Evolutionary conservation across 176 grass and related monocot species (phyloP).

Genomic region (Tuctoria greenei): DNA sequence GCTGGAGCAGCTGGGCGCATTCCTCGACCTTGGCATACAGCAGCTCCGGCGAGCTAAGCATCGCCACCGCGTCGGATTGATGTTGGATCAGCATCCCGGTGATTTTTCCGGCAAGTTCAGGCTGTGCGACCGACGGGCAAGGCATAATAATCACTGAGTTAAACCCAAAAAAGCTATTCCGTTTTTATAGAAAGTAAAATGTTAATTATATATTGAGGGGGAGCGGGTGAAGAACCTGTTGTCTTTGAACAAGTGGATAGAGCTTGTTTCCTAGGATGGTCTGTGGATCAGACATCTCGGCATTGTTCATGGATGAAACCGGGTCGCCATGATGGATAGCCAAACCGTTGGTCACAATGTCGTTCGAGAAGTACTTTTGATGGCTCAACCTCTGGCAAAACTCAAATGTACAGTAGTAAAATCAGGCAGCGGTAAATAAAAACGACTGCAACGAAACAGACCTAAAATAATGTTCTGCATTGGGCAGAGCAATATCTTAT

Average conservation of each 20-base stretch:
- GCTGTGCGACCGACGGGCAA: conserved; percentile 38
- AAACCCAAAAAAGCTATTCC: neutral
- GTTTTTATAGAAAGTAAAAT: neutral
- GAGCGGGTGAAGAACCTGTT: conserved; percentile 28
- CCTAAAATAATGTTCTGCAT: no score
- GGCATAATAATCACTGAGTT: neutral
- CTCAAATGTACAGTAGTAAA: no score
- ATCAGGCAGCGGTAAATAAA: no score
- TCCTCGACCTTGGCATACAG: conserved; percentile 59
- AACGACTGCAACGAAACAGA: no score
- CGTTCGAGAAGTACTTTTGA: conserved; percentile 48
- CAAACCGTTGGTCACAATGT: conserved; percentile 39
- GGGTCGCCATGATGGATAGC: conserved; percentile 46
- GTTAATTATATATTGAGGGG: neutral
- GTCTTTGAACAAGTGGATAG: conserved; percentile 58
- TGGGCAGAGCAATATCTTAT: no score
- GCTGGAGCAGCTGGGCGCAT: conserved; percentile 44
- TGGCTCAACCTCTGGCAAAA: conserved; percentile 38
- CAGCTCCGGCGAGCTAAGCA: conserved; percentile 56
- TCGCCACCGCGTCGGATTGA: conserved; percentile 45
- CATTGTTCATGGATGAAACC: conserved; percentile 42
- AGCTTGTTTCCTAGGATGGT: conserved; percentile 58
- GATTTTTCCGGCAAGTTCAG: conserved; percentile 65
- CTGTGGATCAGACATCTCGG: conserved; percentile 42
- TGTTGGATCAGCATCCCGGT: conserved; percentile 75